Conservation (phyloP, 1,139 yeast species). For the Saccharomycopsis hybrid region DNA sequence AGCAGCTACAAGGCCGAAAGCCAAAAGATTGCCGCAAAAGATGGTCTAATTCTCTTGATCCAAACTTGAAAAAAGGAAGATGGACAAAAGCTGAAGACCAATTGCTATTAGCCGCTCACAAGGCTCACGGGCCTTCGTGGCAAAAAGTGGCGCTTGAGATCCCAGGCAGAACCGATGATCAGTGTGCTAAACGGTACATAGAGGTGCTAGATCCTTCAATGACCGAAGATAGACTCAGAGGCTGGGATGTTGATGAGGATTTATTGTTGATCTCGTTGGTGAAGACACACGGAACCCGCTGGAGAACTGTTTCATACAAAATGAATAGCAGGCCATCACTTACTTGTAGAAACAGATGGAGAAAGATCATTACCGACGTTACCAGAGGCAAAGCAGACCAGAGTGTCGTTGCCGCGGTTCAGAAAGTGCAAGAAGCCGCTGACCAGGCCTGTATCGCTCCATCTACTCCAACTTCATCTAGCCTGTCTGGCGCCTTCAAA, state of each 20-base stretch:
- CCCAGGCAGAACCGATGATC: slow-evolving; percentile 87
- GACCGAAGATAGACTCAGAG: slow-evolving; percentile 68
- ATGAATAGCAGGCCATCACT: slow-evolving; percentile 80
- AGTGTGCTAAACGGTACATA: slow-evolving; percentile 85
- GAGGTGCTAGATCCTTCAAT: slow-evolving; percentile 78
- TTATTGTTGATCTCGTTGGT: slow-evolving; percentile 58
- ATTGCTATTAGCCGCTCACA: slow-evolving; percentile 54
- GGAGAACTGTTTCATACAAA: slow-evolving; percentile 74
- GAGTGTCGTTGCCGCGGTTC: slow-evolving; percentile 12
- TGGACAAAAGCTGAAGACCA: slow-evolving; percentile 89
- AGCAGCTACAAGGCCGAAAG: slow-evolving; percentile 41
- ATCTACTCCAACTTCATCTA: neutral
- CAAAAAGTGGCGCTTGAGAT: slow-evolving; percentile 71
- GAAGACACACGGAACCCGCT: slow-evolving; percentile 74
- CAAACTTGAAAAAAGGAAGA: slow-evolving; percentile 71
- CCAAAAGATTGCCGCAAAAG: slow-evolving; percentile 67
- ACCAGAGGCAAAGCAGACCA: slow-evolving; percentile 51
- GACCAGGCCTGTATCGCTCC: neutral
- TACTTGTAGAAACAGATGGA: slow-evolving; percentile 89
- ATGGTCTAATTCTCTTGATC: slow-evolving; percentile 79
- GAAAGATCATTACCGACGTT: slow-evolving; percentile 73
- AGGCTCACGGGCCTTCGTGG: slow-evolving; percentile 77
- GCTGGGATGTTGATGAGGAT: slow-evolving; percentile 81
- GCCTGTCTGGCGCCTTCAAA: neutral
- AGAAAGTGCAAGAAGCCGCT: neutral